phyloP scores from a whole-genome alignment of 2,329 filamentous ascomycete species.

The Clathrospora elynae region DNA sequence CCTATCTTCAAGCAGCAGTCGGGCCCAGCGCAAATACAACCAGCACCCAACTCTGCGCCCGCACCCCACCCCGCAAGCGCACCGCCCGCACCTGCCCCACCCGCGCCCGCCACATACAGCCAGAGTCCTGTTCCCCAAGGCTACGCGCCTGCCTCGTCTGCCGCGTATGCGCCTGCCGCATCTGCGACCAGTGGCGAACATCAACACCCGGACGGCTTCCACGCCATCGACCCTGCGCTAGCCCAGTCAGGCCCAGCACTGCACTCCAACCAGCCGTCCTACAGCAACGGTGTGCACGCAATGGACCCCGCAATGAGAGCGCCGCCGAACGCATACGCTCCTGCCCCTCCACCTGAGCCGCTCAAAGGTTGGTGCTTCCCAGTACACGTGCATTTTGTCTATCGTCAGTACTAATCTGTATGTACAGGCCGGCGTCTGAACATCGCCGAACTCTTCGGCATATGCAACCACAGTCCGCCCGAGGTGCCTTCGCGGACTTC shows the following conservation, averaged over 20 bases:
- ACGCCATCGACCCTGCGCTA: constrained; percentile 70
- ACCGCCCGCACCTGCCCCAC: constrained; percentile 41
- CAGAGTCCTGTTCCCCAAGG: constrained; percentile 50
- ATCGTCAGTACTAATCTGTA: constrained; percentile 15
- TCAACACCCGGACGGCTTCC: constrained; percentile 58
- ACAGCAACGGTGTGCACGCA: constrained; percentile 43
- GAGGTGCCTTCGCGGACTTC: constrained; percentile 39
- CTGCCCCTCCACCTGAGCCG: constrained; percentile 21
- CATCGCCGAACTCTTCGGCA: constrained; percentile 43
- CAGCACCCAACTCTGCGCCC: constrained; percentile 61
- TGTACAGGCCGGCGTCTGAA: constrained; percentile 43
- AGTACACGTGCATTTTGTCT: neutral
- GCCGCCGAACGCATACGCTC: constrained; percentile 26
- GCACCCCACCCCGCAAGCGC: constrained; percentile 42
- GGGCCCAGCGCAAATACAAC: constrained; percentile 73
- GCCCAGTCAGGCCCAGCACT: constrained; percentile 49
- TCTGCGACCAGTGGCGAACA: constrained; percentile 43
- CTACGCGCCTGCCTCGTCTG: constrained; percentile 53
- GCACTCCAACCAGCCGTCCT: constrained; percentile 35
- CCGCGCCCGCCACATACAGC: constrained; percentile 42
- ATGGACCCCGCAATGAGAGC: constrained; percentile 42
- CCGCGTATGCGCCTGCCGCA: constrained; percentile 44
- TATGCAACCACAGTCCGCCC: constrained; percentile 44
- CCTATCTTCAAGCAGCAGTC: constrained; percentile 80
- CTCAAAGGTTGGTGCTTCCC: constrained; percentile 35